phyloP scores from a whole-genome alignment of 2,329 filamentous ascomycete genomes.

The Aspergillus luchuensis region DNA sequence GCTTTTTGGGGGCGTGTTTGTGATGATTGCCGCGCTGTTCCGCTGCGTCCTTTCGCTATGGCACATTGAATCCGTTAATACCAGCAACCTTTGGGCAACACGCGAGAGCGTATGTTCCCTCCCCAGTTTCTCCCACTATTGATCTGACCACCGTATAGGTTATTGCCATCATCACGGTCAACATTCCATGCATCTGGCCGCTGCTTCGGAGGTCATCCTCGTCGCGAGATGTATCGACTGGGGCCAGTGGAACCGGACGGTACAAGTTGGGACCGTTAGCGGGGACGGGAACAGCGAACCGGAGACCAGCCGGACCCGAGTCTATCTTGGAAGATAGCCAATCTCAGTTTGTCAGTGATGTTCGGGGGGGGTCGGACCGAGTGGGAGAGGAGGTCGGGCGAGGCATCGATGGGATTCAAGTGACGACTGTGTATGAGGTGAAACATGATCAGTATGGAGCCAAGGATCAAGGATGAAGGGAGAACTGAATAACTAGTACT shows the following conservation, averaged over 20 bases:
- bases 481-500: too few relatives aligned
- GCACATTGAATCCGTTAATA: conserved; percentile 42
- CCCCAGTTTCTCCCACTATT: neutral
- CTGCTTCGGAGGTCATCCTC: conserved; percentile 36
- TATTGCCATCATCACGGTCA: conserved; percentile 48
- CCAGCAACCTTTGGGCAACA: conserved; percentile 47
- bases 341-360: conserved; percentile 2
- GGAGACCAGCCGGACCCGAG: conserved; percentile 15
- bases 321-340: conserved; percentile 12
- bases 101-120: conserved; percentile 42
- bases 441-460: neutral
- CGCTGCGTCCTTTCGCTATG: conserved; percentile 45
- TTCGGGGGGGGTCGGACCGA: conserved; percentile 8
- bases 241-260: conserved; percentile 2
- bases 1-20: conserved; percentile 49
- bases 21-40: conserved; percentile 47
- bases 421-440: conserved; percentile 26
- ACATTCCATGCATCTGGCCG: conserved; percentile 46
- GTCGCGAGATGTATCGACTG: conserved; percentile 13
- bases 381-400: conserved; percentile 17
- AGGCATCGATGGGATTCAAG: conserved; percentile 19
- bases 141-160: conserved; percentile 33
- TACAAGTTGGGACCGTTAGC: conserved; percentile 13
- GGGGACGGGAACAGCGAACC: conserved; percentile 2
- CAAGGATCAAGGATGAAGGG: neutral